A percentile compares a stretch with the other conserved stretches of the same genome.
These are phyloP conservation scores for Chrysoporthe austroafricana DNA, from an alignment of 2,329 filamentous ascomycete genomes.

Conservation along the genomic window DNA sequence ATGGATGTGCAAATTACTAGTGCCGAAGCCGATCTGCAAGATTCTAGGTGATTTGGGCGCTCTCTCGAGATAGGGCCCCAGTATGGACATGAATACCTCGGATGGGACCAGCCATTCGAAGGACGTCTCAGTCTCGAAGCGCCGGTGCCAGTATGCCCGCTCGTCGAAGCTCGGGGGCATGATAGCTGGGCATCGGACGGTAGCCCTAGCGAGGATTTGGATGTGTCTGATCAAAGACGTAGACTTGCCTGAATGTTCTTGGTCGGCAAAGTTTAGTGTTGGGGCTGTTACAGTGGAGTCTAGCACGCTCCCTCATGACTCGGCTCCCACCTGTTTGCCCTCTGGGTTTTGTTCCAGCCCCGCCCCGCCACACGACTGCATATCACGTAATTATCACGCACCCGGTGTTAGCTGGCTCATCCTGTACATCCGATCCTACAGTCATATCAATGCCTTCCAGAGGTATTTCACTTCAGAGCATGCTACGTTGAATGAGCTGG, in stretches of 20 bases:
- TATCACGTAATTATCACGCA: too few relatives aligned
- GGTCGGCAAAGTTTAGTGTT: background rate
- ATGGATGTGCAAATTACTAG: constrained; percentile 53
- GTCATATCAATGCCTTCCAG: too few relatives aligned
- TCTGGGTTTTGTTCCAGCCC: too few relatives aligned
- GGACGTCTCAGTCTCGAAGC: constrained; percentile 48
- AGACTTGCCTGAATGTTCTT: background rate
- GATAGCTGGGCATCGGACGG: background rate
- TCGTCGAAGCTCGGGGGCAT: constrained; percentile 49
- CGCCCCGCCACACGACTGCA: too few relatives aligned
- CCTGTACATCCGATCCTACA: too few relatives aligned
- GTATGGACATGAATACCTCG: constrained; percentile 43
- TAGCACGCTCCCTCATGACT: too few relatives aligned
- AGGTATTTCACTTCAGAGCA: too few relatives aligned
- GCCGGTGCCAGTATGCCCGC: constrained; percentile 53
- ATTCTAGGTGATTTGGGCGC: constrained; percentile 39
- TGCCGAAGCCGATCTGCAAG: constrained; percentile 54
- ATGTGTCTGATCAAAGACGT: background rate
- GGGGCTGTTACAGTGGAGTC: background rate
- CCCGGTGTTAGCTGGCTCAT: too few relatives aligned
- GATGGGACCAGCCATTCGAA: constrained; percentile 55
- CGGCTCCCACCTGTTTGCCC: too few relatives aligned
- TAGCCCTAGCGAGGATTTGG: background rate
- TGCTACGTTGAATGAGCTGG: too few relatives aligned
- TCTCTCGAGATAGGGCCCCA: constrained; percentile 43